A percentile compares a stretch with the other conserved stretches of the same genome.
Evolutionary conservation across 2,329 filamentous ascomycete species (phyloP).

Genomic region (Hirsutella thompsonii): DNA sequence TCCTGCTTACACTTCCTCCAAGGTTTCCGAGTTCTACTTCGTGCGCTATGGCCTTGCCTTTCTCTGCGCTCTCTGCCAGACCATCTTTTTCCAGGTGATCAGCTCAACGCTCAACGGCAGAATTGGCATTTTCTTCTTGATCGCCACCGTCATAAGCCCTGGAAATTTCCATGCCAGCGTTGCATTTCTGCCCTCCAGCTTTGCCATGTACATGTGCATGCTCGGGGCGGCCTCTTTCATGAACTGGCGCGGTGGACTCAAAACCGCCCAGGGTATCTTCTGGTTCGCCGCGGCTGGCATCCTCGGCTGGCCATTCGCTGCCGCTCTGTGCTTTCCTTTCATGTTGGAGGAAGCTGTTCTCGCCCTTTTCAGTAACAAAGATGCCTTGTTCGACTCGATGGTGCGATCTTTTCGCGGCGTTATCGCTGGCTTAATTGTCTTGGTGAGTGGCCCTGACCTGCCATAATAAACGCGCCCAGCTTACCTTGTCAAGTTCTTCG

Average conservation of each 20-base stretch:
- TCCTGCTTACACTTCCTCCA: neutral
- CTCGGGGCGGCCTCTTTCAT: slow-evolving; percentile 81
- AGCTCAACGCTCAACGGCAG: slow-evolving; percentile 66
- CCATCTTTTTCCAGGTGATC: slow-evolving; percentile 66
- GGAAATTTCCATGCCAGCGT: slow-evolving; percentile 89
- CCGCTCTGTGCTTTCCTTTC: slow-evolving; percentile 70
- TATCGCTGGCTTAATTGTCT: slow-evolving; percentile 50
- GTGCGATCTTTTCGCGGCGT: slow-evolving; percentile 54
- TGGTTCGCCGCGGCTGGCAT: slow-evolving; percentile 82
- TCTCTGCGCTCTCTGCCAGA: slow-evolving; percentile 69
- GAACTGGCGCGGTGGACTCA: slow-evolving; percentile 71
- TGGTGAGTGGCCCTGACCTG: slow-evolving; percentile 39
- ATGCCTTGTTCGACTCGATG: slow-evolving; percentile 46
- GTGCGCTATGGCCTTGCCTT: slow-evolving; percentile 65
- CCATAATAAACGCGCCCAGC: neutral
- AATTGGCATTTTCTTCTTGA: slow-evolving; percentile 73
- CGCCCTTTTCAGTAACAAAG: slow-evolving; percentile 37
- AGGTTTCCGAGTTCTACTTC: slow-evolving; percentile 73
- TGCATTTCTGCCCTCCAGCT: slow-evolving; percentile 83
- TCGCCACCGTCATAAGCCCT: slow-evolving; percentile 65
- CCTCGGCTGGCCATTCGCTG: slow-evolving; percentile 89
- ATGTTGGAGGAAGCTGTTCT: slow-evolving; percentile 62
- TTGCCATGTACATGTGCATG: slow-evolving; percentile 90
- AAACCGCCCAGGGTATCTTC: slow-evolving; percentile 71
- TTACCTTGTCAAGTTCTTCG: slow-evolving; percentile 37